Base-by-base conservation (phyloP, 768 basidiomycete genomes). In the Podaxis pistillaris region DNA sequence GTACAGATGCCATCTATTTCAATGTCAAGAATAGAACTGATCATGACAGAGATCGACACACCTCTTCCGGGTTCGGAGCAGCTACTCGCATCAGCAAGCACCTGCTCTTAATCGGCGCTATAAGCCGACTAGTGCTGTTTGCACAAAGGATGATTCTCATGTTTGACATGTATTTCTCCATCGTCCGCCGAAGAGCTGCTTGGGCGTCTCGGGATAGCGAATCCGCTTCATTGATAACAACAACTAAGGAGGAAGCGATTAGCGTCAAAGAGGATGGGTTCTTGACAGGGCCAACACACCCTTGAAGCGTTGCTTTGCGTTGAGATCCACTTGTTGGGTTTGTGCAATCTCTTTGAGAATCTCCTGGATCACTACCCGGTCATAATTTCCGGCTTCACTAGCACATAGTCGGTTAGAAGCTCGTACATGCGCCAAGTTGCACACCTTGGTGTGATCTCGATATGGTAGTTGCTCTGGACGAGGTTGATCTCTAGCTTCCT, bases 101-200 rank as follows among this genome's bases (percentile, higher is more conserved):
- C 63, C 96, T 86, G 83, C 91, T 94, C 73, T 92, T 90, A 71
- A 99, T 99, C 4, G 96, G 97, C 1, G 95, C 94, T 70, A 99
- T 98, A 58, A 99, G 89, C 67, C 90, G 89, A 71, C 91, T 91
- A 2, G 96, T 98, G 71, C 92, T 94, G 74, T 95, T 96, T 22
- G 96, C 95, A 72, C 96, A 98, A 0, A 99, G 82, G 67, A 99
- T 96, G 69, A 99, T 89, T 30, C 96, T 87, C 86, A 99, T 85
- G 73, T 98, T 99, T 46, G 89, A 87, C 91, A 97, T 98, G 79
- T 96, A 98, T 75, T 98, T 98, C 73, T 99, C 96, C 96, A 98
- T 99, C 9, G 96, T 99, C 62, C 96, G 83, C 69, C 96, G 88
- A 37, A 99, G 83, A 7, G 96, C 96, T 0, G 96, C 95, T 78